Conservation (phyloP, 1,284 basidiomycete species). For the Laetiporus sulphureus region DNA sequence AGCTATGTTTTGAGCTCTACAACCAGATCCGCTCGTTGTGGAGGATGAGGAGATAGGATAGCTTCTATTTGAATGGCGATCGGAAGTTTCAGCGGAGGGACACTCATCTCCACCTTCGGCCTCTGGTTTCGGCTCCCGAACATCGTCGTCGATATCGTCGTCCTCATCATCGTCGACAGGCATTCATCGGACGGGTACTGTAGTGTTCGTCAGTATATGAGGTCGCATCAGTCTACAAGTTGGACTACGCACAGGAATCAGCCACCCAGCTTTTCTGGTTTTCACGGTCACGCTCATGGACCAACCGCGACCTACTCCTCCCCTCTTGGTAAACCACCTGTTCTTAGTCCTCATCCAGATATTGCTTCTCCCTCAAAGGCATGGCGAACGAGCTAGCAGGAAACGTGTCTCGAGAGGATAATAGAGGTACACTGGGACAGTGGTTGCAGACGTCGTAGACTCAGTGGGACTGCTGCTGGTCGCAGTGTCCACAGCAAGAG, state of each 20-base stretch:
- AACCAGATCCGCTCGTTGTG: constrained; percentile 49
- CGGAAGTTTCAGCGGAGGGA: constrained; percentile 27
- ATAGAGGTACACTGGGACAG: constrained; percentile 44
- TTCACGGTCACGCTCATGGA: constrained; percentile 32
- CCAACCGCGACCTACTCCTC: constrained; percentile 25
- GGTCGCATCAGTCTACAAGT: constrained; percentile 20
- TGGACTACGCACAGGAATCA: constrained; percentile 43
- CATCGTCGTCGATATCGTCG: constrained; percentile 38
- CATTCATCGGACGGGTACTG: constrained; percentile 49
- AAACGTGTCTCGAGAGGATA: constrained; percentile 46
- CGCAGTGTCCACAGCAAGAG: constrained; percentile 45
- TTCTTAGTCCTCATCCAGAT: constrained; percentile 56
- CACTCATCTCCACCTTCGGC: constrained; percentile 14
- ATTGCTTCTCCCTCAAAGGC: constrained; percentile 53
- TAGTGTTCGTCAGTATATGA: constrained; percentile 15
- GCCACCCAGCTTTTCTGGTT: constrained; percentile 75
- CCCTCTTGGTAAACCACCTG: constrained; percentile 49
- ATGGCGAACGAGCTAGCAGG: constrained; percentile 68
- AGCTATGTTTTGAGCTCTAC: constrained; percentile 56
- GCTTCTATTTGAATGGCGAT: constrained; percentile 14
- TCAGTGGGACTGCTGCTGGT: constrained; percentile 41
- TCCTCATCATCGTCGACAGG: constrained; percentile 48
- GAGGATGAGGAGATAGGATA: constrained; percentile 28
- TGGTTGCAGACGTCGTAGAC: constrained; percentile 28
- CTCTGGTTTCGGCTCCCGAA: constrained; percentile 26